These are phyloP conservation scores for Aspergillus melleus DNA, from an alignment of 2,329 filamentous ascomycete species.

Conservation along the genomic window DNA sequence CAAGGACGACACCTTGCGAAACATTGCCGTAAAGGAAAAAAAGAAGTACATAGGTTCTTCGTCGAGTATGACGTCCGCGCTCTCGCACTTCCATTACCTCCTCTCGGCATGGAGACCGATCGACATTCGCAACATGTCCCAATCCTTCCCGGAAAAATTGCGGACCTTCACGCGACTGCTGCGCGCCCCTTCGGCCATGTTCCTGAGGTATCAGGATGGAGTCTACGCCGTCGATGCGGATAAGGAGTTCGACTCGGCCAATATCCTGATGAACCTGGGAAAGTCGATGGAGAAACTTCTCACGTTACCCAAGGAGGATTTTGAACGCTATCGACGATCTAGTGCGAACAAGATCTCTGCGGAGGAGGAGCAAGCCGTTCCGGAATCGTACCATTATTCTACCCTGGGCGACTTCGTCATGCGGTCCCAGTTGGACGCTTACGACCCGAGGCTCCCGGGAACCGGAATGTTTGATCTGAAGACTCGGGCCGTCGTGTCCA, in stretches of 20 bases:
- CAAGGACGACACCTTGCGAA: slow-evolving; percentile 70
- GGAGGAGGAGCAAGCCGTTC: slow-evolving; percentile 68
- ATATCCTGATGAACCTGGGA: slow-evolving; percentile 85
- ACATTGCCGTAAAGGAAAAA: slow-evolving; percentile 63
- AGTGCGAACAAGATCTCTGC: slow-evolving; percentile 65
- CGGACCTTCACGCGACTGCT: slow-evolving; percentile 70
- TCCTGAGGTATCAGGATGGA: slow-evolving; percentile 78
- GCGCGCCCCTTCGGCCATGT: slow-evolving; percentile 74
- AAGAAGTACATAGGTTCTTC: slow-evolving; percentile 93
- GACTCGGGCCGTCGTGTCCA: slow-evolving; percentile 84
- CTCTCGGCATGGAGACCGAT: slow-evolving; percentile 79
- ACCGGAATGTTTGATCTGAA: slow-evolving; percentile 96
- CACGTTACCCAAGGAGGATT: slow-evolving; percentile 78
- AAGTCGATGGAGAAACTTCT: slow-evolving; percentile 97
- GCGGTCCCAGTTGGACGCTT: slow-evolving; percentile 90
- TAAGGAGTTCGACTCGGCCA: slow-evolving; percentile 83
- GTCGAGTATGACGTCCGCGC: slow-evolving; percentile 87
- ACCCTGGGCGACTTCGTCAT: slow-evolving; percentile 85
- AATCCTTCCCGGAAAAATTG: slow-evolving; percentile 62
- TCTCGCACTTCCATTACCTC: slow-evolving; percentile 90
- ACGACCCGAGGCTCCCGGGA: slow-evolving; percentile 82
- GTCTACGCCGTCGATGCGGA: slow-evolving; percentile 94
- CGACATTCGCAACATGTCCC: slow-evolving; percentile 66
- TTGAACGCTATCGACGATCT: slow-evolving; percentile 75
- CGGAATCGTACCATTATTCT: slow-evolving; percentile 85